phyloP scores from a whole-genome alignment of 768 basidiomycete species.

The Hemileccinum impolitum region DNA sequence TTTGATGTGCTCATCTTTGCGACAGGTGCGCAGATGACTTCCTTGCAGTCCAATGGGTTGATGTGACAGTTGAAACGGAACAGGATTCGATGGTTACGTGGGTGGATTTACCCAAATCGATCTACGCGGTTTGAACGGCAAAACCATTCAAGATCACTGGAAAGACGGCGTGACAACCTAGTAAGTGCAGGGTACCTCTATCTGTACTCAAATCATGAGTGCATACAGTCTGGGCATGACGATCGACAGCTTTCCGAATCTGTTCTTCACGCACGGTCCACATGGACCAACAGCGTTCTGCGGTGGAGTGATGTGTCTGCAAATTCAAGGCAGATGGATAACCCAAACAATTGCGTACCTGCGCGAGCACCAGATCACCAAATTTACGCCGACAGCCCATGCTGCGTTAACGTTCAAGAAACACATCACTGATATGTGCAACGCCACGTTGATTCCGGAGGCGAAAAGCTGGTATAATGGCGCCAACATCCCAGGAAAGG shows the following conservation, averaged over 20 bases:
- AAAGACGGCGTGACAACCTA: slow-evolving; percentile 12
- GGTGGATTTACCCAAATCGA: slow-evolving; percentile 9
- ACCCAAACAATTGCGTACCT: slow-evolving; percentile 6
- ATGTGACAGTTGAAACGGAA: neutral
- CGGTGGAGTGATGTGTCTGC: slow-evolving; percentile 1
- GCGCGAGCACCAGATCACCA: slow-evolving; percentile 7
- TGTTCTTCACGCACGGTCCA: slow-evolving; percentile 11
- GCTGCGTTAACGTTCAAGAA: slow-evolving; percentile 10
- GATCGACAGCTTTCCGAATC: slow-evolving; percentile 14
- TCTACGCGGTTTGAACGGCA: slow-evolving; percentile 9
- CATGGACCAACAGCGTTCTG: slow-evolving; percentile 7
- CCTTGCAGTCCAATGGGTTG: neutral
- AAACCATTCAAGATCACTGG: slow-evolving; percentile 17
- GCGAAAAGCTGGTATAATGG: slow-evolving; percentile 5
- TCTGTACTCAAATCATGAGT: neutral
- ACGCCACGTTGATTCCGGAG: neutral
- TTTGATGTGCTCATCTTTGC: slow-evolving; percentile 15
- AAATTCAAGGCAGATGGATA: slow-evolving; percentile 7
- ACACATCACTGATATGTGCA: neutral
- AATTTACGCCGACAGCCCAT: slow-evolving; percentile 2
- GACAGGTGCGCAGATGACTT: slow-evolving; percentile 5
- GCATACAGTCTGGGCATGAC: slow-evolving; percentile 12
- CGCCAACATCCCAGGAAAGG: slow-evolving; percentile 8
- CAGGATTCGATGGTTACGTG: slow-evolving; percentile 11
- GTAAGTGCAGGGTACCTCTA: neutral